These are phyloP conservation scores for Suillus clintonianus DNA, from an alignment of 768 basidiomycete genomes.

Conservation along the genomic window DNA sequence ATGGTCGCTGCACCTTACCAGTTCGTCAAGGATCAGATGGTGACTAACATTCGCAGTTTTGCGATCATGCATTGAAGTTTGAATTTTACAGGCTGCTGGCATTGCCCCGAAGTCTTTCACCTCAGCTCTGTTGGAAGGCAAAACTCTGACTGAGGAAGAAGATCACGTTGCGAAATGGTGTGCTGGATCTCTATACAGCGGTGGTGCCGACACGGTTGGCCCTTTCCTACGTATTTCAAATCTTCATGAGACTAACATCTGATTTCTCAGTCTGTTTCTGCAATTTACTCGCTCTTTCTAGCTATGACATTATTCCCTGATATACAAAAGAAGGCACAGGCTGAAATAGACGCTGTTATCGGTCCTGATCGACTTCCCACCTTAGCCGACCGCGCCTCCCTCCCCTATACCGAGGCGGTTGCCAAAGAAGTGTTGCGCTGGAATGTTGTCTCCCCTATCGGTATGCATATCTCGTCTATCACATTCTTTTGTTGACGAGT, in stretches of 20 bases:
- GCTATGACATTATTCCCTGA: conserved; percentile 31
- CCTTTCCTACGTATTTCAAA: not conserved
- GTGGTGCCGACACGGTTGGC: conserved; percentile 8
- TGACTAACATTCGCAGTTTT: conserved; percentile 17
- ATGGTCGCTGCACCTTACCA: conserved; percentile 58
- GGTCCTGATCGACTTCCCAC: conserved; percentile 62
- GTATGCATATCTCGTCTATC: conserved; percentile 39
- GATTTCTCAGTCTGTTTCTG: not conserved
- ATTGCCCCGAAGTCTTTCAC: conserved; percentile 51
- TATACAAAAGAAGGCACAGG: conserved; percentile 58
- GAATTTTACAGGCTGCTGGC: conserved; percentile 51
- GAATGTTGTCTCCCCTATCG: conserved; percentile 39
- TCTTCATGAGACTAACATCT: not conserved
- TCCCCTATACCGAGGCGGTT: conserved; percentile 65
- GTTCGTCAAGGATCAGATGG: conserved; percentile 65
- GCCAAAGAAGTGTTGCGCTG: conserved; percentile 57
- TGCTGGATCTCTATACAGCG: conserved; percentile 34
- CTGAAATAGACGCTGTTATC: conserved; percentile 60
- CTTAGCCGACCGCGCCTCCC: conserved; percentile 54
- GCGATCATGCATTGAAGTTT: not conserved
- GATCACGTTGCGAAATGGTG: conserved; percentile 67
- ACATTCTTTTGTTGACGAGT: conserved; percentile 32
- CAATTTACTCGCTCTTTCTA: conserved; percentile 9
- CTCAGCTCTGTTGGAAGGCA: conserved; percentile 55
- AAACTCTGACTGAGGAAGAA: conserved; percentile 51